Percentiles rank a stretch among this genome's conserved stretches.
phyloP scores from a whole-genome alignment of 2,329 filamentous ascomycete genomes.

The Huntiella decipiens region DNA sequence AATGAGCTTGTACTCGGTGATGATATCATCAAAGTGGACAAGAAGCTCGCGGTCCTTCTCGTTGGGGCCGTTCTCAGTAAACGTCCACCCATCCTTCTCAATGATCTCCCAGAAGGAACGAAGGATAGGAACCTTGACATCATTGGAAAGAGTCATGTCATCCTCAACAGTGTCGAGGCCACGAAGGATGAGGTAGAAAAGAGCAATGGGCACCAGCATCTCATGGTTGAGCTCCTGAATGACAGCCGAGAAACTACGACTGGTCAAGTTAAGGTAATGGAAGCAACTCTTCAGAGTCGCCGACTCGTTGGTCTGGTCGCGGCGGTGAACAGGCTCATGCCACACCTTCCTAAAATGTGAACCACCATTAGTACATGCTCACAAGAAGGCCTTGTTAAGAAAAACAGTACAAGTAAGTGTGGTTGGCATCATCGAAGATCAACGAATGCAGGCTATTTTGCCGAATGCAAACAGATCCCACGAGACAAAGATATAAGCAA shows the following conservation, averaged over 20 bases:
- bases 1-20: constrained; percentile 72
- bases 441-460: not conserved
- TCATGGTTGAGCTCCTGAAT: constrained; percentile 94
- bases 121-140: constrained; percentile 69
- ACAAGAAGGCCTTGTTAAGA: not conserved
- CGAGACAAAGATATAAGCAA: not conserved
- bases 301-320: constrained; percentile 57
- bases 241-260: constrained; percentile 79
- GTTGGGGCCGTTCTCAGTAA: constrained; percentile 63
- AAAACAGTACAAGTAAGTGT: not conserved
- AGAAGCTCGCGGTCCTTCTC: constrained; percentile 90
- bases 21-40: constrained; percentile 76
- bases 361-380: no score
- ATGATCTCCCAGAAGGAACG: constrained; percentile 65
- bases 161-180: constrained; percentile 97
- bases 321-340: constrained; percentile 83
- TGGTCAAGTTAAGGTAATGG: constrained; percentile 67
- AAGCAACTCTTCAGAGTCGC: constrained; percentile 66
- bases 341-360: constrained; percentile 61
- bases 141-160: constrained; percentile 77
- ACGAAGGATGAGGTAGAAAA: constrained; percentile 87
- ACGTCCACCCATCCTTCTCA: constrained; percentile 77
- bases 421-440: not conserved
- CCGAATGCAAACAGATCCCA: not conserved
- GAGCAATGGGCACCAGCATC: constrained; percentile 66